Conservation (phyloP, 1,139 yeast genomes). For the Diutina catenulata region DNA sequence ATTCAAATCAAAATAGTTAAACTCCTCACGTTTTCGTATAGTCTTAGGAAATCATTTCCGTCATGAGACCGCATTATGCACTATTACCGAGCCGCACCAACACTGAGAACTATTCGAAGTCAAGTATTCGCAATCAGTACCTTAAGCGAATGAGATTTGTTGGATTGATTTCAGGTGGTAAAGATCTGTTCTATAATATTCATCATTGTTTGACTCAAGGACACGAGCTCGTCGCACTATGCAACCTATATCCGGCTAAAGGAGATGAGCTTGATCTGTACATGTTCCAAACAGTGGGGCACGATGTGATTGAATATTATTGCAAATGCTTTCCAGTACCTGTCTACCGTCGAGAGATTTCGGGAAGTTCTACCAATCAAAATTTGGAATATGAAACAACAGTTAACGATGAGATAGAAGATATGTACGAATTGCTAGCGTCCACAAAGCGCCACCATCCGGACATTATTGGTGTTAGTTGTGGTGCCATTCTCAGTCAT, state of each 20-base stretch:
- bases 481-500: constrained; percentile 89
- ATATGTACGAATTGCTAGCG: constrained; percentile 41
- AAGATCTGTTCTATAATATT: constrained; percentile 86
- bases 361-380: constrained; percentile 53
- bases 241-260: constrained; percentile 62
- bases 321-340: constrained; percentile 70
- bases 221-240: constrained; percentile 76
- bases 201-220: constrained; percentile 74
- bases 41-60: too few species aligned
- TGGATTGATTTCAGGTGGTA: constrained; percentile 90
- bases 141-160: constrained; percentile 93
- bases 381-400: constrained; percentile 58
- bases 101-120: too few species aligned
- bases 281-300: constrained; percentile 99
- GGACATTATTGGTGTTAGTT: constrained; percentile 75
- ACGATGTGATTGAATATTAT: constrained; percentile 58
- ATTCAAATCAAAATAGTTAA: too few species aligned
- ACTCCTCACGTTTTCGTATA: too few species aligned
- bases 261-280: constrained; percentile 71
- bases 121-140: too few species aligned
- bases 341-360: constrained; percentile 57
- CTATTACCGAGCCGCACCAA: too few species aligned
- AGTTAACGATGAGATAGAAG: constrained; percentile 76
- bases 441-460: constrained; percentile 46
- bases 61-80: too few species aligned